Evolutionary conservation across 2,329 filamentous ascomycete genomes (phyloP), one percentile per base, ranked within the genome.

Genomic region (Sporothrix inflata): DNA sequence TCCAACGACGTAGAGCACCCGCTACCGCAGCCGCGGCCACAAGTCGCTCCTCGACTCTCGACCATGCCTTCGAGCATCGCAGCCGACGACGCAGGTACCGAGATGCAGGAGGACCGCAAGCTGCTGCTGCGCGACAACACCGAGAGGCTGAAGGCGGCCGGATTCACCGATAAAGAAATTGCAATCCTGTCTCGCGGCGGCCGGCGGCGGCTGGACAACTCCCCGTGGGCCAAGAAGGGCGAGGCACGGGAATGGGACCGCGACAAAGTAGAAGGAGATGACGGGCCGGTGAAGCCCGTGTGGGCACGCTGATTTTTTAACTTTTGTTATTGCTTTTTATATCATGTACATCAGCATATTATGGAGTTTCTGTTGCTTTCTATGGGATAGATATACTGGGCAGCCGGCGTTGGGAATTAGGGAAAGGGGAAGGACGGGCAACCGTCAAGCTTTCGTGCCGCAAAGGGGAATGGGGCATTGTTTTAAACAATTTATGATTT

Each of bases 71-170:
- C 47, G 7, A 55, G 27, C 4, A 9, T 21, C 19, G 69, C 73
- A 0, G 53, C 69, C 5, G 72, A 72, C 1, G 74, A 75, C 9
- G 73, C 74, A 3, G 71, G 61, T 19, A 19, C 21, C 3, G 73
- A 74, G 51, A 71, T 75, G 75, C 55, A 68, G 19, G 72, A 65
- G n/a, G 94, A 97, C 79, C 89, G 93, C n/a, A 88, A 93, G 75
- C 90, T 90, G 75, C 94, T 92, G 89, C 90, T 89, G 77, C 86
- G 90, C 74, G 89, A 90, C 76, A 93, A 94, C 40, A 92, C 92
- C 7, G 90, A 94, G 69, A 85, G 94, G 72, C 82, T 98, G 73
- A 89, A 89, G 45, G 88, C 88, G 24, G 94, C 93, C 0, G 94
- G 94, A 0, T 97, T 97, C 78, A 89, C 88, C 1, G 92, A 94